Conservation (phyloP, 2,329 filamentous ascomycete genomes). For the Rasamsonia emersonii region DNA sequence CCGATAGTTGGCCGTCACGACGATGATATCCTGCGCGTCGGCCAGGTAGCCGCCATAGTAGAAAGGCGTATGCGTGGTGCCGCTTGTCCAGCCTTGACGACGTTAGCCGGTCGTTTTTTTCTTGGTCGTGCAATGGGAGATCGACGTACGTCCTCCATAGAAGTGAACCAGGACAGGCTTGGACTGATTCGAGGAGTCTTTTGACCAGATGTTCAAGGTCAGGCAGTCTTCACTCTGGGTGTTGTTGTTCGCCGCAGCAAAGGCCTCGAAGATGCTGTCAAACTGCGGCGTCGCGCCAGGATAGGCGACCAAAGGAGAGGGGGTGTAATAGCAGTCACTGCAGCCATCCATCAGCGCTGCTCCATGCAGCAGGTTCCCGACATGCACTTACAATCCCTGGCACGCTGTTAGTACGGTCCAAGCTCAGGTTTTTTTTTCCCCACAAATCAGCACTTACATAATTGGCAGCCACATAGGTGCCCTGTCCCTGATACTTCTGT, state of each 20-base stretch:
- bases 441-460: constrained; percentile 14
- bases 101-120: constrained; percentile 2
- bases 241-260: constrained; percentile 27
- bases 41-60: constrained; percentile 30
- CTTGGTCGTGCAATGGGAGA: background rate
- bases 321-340: constrained; percentile 18
- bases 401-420: constrained; percentile 12
- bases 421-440: constrained; percentile 5
- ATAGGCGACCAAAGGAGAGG: constrained; percentile 11
- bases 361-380: background rate
- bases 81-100: constrained; percentile 24
- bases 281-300: constrained; percentile 16
- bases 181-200: constrained; percentile 11
- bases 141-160: constrained; percentile 30
- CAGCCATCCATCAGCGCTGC: background rate
- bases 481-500: constrained; percentile 5
- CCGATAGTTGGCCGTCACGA: constrained; percentile 71
- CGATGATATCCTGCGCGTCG: constrained; percentile 52
- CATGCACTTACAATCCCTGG: constrained; percentile 10
- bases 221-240: constrained; percentile 56
- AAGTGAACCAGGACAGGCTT: constrained; percentile 35
- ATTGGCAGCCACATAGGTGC: constrained; percentile 6
- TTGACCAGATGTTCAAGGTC: constrained; percentile 43
- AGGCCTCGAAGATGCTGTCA: constrained; percentile 12
- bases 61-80: constrained; percentile 28